Conservation (phyloP, 2,329 filamentous ascomycete genomes). For the Aspergillus caelatus region DNA sequence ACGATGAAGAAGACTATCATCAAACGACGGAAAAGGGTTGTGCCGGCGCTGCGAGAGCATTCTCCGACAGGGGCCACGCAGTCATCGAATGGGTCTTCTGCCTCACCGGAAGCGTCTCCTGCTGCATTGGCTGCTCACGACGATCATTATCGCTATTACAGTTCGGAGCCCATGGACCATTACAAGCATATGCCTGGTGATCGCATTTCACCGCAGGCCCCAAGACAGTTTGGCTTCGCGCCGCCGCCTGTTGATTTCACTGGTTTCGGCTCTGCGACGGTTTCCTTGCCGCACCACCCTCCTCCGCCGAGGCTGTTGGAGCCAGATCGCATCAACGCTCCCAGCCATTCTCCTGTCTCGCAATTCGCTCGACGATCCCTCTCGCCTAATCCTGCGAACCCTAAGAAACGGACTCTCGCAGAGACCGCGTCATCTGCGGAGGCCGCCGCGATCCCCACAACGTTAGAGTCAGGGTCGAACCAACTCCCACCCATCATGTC, state of each 20-base stretch:
- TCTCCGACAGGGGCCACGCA: slow-evolving; percentile 44
- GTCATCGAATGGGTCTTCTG: slow-evolving; percentile 47
- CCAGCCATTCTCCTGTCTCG: slow-evolving; percentile 29
- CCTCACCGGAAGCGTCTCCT: slow-evolving; percentile 44
- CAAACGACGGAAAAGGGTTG: slow-evolving; percentile 91
- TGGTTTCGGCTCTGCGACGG: slow-evolving; percentile 41
- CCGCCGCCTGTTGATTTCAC: slow-evolving; percentile 56
- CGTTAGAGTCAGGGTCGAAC: slow-evolving; percentile 38
- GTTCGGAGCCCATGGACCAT: slow-evolving; percentile 41
- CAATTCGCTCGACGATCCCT: slow-evolving; percentile 37
- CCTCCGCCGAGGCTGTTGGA: slow-evolving; percentile 35
- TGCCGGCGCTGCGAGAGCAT: slow-evolving; percentile 68
- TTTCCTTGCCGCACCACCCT: slow-evolving; percentile 35
- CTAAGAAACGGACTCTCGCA: slow-evolving; percentile 41
- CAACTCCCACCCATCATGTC: slow-evolving; percentile 44
- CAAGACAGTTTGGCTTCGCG: slow-evolving; percentile 36
- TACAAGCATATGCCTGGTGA: slow-evolving; percentile 46
- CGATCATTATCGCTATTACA: slow-evolving; percentile 37
- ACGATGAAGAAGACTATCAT: slow-evolving; percentile 99
- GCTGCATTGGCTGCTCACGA: slow-evolving; percentile 36
- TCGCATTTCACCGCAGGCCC: slow-evolving; percentile 45
- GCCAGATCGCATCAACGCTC: slow-evolving; percentile 30
- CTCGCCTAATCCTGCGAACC: slow-evolving; percentile 34
- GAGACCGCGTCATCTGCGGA: slow-evolving; percentile 35
- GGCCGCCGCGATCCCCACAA: slow-evolving; percentile 28